Conservation (phyloP, 257 asterid species). For the Nicotiana otophora region DNA sequence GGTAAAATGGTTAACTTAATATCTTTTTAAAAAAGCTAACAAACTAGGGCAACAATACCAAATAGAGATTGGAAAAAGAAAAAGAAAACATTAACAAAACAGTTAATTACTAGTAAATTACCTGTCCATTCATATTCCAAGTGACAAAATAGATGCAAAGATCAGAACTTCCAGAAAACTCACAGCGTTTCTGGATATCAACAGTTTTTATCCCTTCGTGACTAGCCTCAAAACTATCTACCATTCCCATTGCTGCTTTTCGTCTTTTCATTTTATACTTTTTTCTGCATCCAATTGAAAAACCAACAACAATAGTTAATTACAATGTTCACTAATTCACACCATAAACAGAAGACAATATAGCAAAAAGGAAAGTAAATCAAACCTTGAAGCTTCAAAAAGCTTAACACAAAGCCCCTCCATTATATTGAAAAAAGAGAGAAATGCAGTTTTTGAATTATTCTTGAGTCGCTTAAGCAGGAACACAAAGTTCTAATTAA, state of each 20-base stretch:
- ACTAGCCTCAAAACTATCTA: conserved; percentile 25
- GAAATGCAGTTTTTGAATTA: too few species aligned
- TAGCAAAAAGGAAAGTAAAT: background rate
- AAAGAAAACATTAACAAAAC: background rate
- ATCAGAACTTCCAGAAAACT: conserved; percentile 43
- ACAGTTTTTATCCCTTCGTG: conserved; percentile 60
- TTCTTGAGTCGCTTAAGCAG: background rate
- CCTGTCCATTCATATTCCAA: conserved; percentile 78
- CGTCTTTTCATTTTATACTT: conserved; percentile 21
- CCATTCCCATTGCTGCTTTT: conserved; percentile 12
- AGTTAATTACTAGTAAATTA: background rate
- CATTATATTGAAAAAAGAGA: background rate
- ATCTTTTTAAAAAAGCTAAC: too few species aligned
- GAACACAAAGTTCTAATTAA: background rate
- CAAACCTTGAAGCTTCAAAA: background rate
- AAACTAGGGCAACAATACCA: too few species aligned
- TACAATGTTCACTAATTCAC: background rate
- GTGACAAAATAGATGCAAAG: conserved; percentile 57
- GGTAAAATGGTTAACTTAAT: too few species aligned
- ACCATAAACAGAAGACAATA: background rate
- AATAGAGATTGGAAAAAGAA: background rate
- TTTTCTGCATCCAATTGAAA: conserved; percentile 6
- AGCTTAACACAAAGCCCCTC: conserved; percentile 16
- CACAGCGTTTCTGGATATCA: conserved; percentile 29
- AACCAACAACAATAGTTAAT: background rate